Conservation (phyloP, 345 rosid genomes). For the Acer yangbiense region DNA sequence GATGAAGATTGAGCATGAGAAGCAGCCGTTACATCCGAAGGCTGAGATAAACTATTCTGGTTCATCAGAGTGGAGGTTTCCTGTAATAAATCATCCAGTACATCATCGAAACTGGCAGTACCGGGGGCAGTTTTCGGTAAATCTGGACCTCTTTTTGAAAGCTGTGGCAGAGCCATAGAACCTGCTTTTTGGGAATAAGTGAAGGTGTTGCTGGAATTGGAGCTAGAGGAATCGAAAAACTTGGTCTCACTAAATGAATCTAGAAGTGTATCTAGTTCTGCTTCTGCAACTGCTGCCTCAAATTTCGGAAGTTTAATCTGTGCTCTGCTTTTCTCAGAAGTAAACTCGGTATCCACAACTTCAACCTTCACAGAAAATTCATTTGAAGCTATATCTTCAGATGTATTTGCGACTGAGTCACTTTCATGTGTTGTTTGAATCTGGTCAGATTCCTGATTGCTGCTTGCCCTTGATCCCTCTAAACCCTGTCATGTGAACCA, state of each 20-base stretch:
- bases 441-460: constrained; percentile 24
- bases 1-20: constrained; percentile 27
- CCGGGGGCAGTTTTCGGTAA: constrained; percentile 13
- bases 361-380: constrained; percentile 26
- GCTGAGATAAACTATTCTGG: constrained; percentile 19
- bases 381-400: constrained; percentile 25
- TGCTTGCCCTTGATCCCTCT: constrained; percentile 23
- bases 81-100: constrained; percentile 63
- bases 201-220: constrained; percentile 10
- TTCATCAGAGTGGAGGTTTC: constrained; percentile 41
- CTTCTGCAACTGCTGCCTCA: constrained; percentile 49
- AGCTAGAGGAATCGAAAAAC: constrained; percentile 23
- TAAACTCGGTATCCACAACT: too few species aligned
- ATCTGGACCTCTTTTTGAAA: constrained; percentile 17
- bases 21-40: constrained; percentile 19
- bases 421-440: constrained; percentile 15
- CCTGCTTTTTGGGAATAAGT: constrained; percentile 14
- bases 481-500: constrained; percentile 32
- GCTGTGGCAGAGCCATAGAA: constrained; percentile 19
- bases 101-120: constrained; percentile 38
- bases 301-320: constrained; percentile 5
- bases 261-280: constrained; percentile 75
- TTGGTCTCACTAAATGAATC: constrained; percentile 46
- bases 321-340: too few species aligned
- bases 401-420: constrained; percentile 19